These are phyloP conservation scores for Epichloe coenophiala DNA, from an alignment of 2,329 filamentous ascomycete species.

Conservation along the genomic window DNA sequence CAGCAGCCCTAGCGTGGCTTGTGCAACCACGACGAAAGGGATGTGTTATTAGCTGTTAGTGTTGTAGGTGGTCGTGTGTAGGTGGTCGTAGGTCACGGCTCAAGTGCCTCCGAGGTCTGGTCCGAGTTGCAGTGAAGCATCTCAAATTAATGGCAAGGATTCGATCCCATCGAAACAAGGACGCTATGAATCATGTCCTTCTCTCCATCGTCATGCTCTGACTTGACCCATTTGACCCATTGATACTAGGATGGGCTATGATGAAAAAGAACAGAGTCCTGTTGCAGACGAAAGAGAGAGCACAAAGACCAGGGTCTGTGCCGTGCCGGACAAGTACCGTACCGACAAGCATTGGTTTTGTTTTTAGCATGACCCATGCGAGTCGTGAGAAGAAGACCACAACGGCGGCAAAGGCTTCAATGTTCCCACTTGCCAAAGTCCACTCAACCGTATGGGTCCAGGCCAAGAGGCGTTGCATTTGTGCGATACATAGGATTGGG, in stretches of 20 bases:
- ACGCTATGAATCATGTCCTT: not conserved
- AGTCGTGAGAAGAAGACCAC: not conserved
- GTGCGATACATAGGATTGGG: not conserved
- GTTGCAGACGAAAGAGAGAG: not conserved
- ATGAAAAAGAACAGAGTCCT: not conserved
- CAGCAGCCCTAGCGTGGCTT: not conserved
- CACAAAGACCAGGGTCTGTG: not conserved
- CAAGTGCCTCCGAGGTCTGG: not conserved
- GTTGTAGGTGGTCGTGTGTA: not conserved
- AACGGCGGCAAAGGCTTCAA: not conserved
- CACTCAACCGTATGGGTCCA: not conserved
- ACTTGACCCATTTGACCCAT: not conserved
- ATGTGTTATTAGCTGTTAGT: not conserved
- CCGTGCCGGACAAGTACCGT: not conserved
- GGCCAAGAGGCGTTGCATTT: constrained; percentile 1
- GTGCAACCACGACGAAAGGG: not conserved
- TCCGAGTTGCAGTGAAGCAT: not conserved
- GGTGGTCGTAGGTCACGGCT: not conserved
- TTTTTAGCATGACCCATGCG: not conserved
- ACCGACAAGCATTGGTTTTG: not conserved
- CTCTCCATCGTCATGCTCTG: not conserved
- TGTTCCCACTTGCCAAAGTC: not conserved
- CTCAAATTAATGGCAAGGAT: not conserved
- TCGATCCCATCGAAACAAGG: not conserved
- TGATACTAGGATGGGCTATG: no score